Base-by-base conservation (phyloP, 768 basidiomycete genomes). In the Favolaschia claudopus region DNA sequence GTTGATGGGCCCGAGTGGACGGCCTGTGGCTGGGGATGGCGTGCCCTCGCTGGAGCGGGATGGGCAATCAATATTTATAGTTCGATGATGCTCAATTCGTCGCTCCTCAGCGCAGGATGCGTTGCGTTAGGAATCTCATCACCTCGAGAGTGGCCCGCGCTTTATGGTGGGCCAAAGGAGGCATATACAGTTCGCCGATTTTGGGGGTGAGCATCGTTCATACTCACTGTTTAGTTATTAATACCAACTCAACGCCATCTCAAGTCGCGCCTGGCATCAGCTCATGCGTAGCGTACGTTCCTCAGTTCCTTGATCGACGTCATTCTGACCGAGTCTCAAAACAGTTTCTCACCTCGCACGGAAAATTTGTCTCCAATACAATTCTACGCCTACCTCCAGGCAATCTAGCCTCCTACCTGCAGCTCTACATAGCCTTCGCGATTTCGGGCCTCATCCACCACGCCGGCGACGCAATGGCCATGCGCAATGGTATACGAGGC, bases 181-280 rank as follows among this genome's bases (percentile, higher is more conserved):
- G 75, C 74, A 7, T 79, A 75, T 58, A 76, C 77, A 2, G 50
- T 82, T 14, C 72, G 76, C n/a, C 69, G 69, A 6, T 71, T 76
- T 25, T 81, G 79, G 80, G 73, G 79, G 77, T 79, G 58, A 63
- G 76, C 68, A 10, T 39, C 27, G 45, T 51, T 25, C 31, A 33
- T 27, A 51, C 12, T 22, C 25, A 17, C 17, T n/a, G n/a, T n/a
- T n/a, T n/a, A 37, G 20, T 48, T 14, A 27, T 4, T 33, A 12
- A 52, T 33, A 31, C 22, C 27, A 39, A 37, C 15, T 40, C 27
- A 36, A 33, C 44, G 28, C 44, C 27, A n/a, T 33, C 25, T 36
- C 42, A 19, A 59, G 58, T 19, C 58, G 46, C 38, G 27, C 45
- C 5, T 61, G 60, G 60, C 60, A 61, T 24, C 60, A 55, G 20